These are phyloP conservation scores for Kluyveromyces wickerhamii DNA, from an alignment of 805 yeast species.

Conservation along the genomic window DNA sequence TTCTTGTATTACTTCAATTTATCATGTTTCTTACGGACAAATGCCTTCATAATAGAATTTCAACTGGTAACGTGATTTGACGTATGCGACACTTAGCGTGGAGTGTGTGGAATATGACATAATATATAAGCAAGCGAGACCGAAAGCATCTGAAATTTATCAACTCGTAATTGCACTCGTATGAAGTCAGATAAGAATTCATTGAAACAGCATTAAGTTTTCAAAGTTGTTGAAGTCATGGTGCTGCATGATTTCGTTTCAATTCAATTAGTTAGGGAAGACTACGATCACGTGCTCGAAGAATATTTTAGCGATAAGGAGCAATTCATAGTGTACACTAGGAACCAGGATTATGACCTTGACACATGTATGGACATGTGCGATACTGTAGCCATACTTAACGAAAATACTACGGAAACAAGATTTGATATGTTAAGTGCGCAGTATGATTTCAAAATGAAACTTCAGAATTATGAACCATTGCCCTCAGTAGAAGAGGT, in stretches of 20 bases:
- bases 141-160: no score
- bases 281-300: constrained; percentile 8
- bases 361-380: constrained; percentile 12
- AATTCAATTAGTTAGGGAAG: constrained; percentile 8
- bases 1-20: no score
- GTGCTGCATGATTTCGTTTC: constrained; percentile 6
- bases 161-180: no score
- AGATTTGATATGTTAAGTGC: constrained; percentile 4
- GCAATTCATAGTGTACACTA: constrained; percentile 9
- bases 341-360: constrained; percentile 12
- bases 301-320: constrained; percentile 11
- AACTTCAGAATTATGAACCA: not conserved
- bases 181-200: no score
- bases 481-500: not conserved
- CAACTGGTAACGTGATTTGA: no score
- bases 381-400: constrained; percentile 10
- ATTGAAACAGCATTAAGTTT: no score
- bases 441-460: not conserved
- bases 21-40: no score
- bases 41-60: no score
- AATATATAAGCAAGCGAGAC: no score
- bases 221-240: no score
- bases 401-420: constrained; percentile 6
- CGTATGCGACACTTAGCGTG: no score
- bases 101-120: no score